Evolutionary conservation across 768 basidiomycete genomes (phyloP), one percentile per base, ranked within the genome.

Genomic region (Boletus fagicola): DNA sequence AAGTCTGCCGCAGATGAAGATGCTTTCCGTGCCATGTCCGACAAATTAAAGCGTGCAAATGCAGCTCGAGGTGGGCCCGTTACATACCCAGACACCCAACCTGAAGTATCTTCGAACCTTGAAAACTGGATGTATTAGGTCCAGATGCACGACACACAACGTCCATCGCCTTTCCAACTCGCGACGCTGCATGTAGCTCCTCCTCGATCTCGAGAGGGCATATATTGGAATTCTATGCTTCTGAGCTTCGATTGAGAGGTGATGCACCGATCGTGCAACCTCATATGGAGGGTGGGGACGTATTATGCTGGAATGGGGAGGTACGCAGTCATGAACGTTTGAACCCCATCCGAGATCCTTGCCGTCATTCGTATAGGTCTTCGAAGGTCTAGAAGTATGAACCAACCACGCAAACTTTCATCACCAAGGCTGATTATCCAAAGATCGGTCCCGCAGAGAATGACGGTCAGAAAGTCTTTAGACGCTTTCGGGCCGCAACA

Each of bases 241-340:
- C 91, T 0, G 90, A 93, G 65, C 78, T 95, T 51, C 80, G 82
- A 53, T 72, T 95, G 49, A 77, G 93, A 58, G 93, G 93, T 1
- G 63, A 72, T 11, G 42, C 54, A 11, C 76, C 77, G 0, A 70
- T 92, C 16, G 69, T 78, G 3, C 93, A 95, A 68, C 93, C 93
- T 28, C 90, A 93, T 67, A 64, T 72, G 15, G 61, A 71, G 35
- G 76, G 75, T 15, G 83, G 80, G 8, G 79, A 86, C 65, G 66
- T 90, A 4, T 71, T 94, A 28, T 92, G 90, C 65, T 94, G 89
- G 88, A 93, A 92, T 65, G 92, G 93, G 58, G 90, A 94, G 77
- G 90, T 86, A 46, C 46, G 72, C n/a, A 5, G 9, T 35, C 22
- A 9, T 49, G n/a, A 12, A 16, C 15, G 10, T 36, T 36, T 36